Evolutionary conservation across 371 early-diverging fungal genomes (phyloP).

Genomic region (Dentiscutata heterogama): DNA sequence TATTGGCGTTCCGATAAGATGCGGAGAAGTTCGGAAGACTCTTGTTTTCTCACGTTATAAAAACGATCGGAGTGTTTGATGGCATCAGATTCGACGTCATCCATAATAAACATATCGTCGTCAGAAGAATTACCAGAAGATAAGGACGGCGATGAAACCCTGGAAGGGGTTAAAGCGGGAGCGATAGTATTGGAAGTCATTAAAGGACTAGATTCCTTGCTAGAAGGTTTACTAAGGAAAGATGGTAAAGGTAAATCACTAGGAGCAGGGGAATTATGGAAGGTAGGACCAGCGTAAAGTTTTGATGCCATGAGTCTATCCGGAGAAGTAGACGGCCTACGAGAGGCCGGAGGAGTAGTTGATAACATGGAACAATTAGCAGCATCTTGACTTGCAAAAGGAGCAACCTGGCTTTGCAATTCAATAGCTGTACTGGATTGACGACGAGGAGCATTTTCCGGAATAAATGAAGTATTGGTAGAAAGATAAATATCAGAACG

Average conservation of each 20-base stretch:
- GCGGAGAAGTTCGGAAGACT: background rate
- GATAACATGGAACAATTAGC: background rate
- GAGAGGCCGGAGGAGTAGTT: background rate
- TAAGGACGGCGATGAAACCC: constrained; percentile 41
- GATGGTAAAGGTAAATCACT: constrained; percentile 79
- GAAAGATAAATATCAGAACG: background rate
- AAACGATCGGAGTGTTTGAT: background rate
- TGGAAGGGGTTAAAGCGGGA: constrained; percentile 48
- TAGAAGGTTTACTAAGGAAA: constrained; percentile 55
- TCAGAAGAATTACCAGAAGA: constrained; percentile 34
- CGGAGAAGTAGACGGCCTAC: constrained; percentile 46
- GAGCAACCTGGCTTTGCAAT: constrained; percentile 46
- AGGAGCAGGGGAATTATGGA: constrained; percentile 84
- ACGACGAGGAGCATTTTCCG: constrained; percentile 45
- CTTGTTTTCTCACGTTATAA: constrained; percentile 18
- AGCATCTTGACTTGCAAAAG: background rate
- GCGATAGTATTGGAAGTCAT: constrained; percentile 46
- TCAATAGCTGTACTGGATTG: constrained; percentile 43
- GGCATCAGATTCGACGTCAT: background rate
- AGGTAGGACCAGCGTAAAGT: constrained; percentile 82
- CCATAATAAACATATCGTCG: constrained; percentile 37
- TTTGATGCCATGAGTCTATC: constrained; percentile 46
- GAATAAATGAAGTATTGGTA: constrained; percentile 10
- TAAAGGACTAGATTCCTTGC: constrained; percentile 22
- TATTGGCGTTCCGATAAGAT: constrained; percentile 7